Evolutionary conservation across 2,329 filamentous ascomycete species (phyloP).

Genomic region (Epichloe hybrida): DNA sequence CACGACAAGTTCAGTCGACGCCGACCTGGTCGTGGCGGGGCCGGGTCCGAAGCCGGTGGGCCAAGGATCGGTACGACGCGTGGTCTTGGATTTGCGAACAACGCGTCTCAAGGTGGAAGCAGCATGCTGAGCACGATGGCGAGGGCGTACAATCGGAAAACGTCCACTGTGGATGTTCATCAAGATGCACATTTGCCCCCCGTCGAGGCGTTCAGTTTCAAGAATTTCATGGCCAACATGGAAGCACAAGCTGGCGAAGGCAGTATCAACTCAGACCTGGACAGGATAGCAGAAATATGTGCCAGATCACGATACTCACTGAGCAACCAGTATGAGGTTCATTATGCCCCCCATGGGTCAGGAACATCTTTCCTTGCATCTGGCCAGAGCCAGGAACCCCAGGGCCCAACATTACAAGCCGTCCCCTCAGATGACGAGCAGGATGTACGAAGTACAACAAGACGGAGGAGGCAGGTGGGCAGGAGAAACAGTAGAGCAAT

Average conservation of each 20-base stretch:
- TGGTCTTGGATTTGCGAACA: constrained; percentile 20
- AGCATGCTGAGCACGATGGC: constrained; percentile 30
- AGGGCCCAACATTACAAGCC: constrained; percentile 43
- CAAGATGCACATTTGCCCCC: constrained; percentile 40
- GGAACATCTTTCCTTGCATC: constrained; percentile 32
- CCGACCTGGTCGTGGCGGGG: constrained; percentile 16
- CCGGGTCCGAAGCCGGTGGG: constrained; percentile 16
- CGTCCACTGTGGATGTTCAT: constrained; percentile 11
- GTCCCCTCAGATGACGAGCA: constrained; percentile 44
- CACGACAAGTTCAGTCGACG: constrained; percentile 17
- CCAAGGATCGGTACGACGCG: constrained; percentile 17
- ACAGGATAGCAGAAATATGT: constrained; percentile 54
- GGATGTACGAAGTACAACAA: constrained; percentile 23
- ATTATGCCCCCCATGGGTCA: constrained; percentile 50
- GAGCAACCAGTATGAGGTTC: constrained; percentile 54
- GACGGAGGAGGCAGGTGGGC: constrained; percentile 22
- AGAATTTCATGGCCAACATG: constrained; percentile 46
- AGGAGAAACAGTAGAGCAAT: constrained; percentile 41
- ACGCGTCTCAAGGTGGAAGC: constrained; percentile 20
- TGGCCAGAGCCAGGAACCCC: constrained; percentile 17
- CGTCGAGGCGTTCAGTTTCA: constrained; percentile 51
- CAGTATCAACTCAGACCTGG: constrained; percentile 44
- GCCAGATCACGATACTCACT: constrained; percentile 50
- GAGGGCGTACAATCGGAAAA: constrained; percentile 27
- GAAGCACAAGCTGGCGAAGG: constrained; percentile 27